These are phyloP conservation scores for Gigaspora rosea DNA, from an alignment of 192 early-diverging fungal species.

Conservation along the genomic window DNA sequence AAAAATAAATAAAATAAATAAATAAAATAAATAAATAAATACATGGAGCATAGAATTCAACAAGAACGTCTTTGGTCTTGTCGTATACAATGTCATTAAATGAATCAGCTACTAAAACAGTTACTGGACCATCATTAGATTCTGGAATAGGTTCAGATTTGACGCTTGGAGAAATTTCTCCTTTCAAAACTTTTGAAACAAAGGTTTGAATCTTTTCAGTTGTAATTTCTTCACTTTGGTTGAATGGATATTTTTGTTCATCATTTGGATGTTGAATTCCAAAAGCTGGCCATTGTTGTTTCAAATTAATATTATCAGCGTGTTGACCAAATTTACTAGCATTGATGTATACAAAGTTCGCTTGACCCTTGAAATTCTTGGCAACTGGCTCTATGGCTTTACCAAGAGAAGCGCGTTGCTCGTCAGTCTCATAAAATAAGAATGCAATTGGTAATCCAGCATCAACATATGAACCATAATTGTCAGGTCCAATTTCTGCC, in stretches of 20 bases:
- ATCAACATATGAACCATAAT: constrained; percentile 87
- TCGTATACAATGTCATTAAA: constrained; percentile 85
- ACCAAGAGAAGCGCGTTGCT: constrained; percentile 58
- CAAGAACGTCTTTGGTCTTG: constrained; percentile 59
- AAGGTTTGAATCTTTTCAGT: constrained; percentile 61
- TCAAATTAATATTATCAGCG: constrained; percentile 86
- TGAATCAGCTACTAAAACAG: constrained; percentile 82
- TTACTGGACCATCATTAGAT: constrained; percentile 85
- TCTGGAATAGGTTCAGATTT: constrained; percentile 85
- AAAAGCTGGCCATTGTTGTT: constrained; percentile 92
- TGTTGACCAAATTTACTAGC: constrained; percentile 82
- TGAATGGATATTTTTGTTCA: constrained; percentile 85
- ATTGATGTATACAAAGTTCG: constrained; percentile 92
- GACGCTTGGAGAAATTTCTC: constrained; percentile 71
- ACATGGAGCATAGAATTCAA: constrained; percentile 60
- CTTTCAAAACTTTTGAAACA: constrained; percentile 64
- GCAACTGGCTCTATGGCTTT: constrained; percentile 72
- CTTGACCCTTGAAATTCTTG: constrained; percentile 82
- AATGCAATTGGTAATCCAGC: constrained; percentile 89
- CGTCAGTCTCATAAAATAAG: constrained; percentile 75
- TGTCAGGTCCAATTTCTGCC: constrained; percentile 88
- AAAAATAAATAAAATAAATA: background rate
- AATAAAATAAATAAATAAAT: background rate
- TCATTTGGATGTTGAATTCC: constrained; percentile 79
- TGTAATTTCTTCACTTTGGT: constrained; percentile 68